These are phyloP conservation scores for Huntiella abstrusa DNA, from an alignment of 2,329 filamentous ascomycete species.

Conservation along the genomic window DNA sequence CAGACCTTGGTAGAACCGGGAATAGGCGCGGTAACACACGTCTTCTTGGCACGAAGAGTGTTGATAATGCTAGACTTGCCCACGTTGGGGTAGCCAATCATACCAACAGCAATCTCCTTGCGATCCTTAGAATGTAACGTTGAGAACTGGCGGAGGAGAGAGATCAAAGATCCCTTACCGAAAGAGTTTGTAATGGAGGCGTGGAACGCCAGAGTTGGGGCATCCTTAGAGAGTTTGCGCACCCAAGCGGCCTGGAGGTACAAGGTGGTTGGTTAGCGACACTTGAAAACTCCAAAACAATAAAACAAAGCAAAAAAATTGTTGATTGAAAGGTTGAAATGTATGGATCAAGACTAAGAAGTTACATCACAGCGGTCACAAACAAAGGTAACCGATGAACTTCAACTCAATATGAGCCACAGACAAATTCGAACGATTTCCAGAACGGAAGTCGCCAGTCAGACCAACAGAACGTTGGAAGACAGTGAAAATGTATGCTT, in stretches of 20 bases:
- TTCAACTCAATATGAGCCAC: constrained; percentile 98
- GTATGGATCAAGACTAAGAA: constrained; percentile 99
- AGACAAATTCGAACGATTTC: constrained; percentile 50
- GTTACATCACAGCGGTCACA: constrained; percentile 44
- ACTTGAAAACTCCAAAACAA: no score
- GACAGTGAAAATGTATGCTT: constrained; percentile 33
- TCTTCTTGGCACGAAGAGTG: constrained; percentile 82
- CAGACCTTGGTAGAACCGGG: constrained; percentile 77
- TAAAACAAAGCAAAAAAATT: constrained; percentile 12
- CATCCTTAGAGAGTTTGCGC: constrained; percentile 67
- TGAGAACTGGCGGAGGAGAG: constrained; percentile 81
- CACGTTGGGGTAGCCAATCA: constrained; percentile 64
- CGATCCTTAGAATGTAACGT: constrained; percentile 62
- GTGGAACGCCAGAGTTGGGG: constrained; percentile 87
- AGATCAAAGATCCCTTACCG: constrained; percentile 85
- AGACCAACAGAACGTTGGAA: constrained; percentile 20
- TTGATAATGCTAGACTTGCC: constrained; percentile 98
- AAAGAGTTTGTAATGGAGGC: constrained; percentile 91
- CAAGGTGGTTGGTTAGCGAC: constrained; percentile 13
- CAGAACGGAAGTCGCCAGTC: constrained; percentile 80
- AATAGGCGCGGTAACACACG: constrained; percentile 83
- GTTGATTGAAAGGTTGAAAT: constrained; percentile 17
- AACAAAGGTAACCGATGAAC: constrained; percentile 42
- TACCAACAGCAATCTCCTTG: constrained; percentile 85
- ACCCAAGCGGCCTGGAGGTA: constrained; percentile 71